Percentiles rank a stretch among this genome's conserved stretches.
These are phyloP conservation scores for Sporothrix pseudoabietina DNA, from an alignment of 2,329 filamentous ascomycete genomes.

Conservation along the genomic window DNA sequence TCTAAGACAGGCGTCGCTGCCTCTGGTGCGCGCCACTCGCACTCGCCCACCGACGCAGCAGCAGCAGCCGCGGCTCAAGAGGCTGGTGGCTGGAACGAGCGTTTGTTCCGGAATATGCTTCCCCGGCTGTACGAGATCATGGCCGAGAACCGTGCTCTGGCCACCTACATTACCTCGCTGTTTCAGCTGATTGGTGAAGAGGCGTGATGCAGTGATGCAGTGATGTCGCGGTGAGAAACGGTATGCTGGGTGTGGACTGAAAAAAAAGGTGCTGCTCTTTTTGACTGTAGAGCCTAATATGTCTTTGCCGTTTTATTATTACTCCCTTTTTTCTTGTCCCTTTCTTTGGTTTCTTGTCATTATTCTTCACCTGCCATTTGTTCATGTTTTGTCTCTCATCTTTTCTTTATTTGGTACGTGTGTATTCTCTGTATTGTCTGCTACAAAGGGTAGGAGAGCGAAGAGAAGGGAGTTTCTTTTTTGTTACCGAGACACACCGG, in stretches of 20 bases:
- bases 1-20: background rate
- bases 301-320: background rate
- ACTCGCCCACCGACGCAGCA: background rate
- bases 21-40: background rate
- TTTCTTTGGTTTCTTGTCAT: background rate
- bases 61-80: constrained; percentile 24
- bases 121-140: constrained; percentile 68
- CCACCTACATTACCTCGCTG: constrained; percentile 41
- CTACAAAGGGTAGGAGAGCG: background rate
- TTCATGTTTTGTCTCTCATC: constrained; percentile 11
- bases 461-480: background rate
- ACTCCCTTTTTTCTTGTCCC: background rate
- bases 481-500: constrained; percentile 7
- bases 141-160: constrained; percentile 66
- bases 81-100: constrained; percentile 65
- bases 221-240: background rate
- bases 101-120: constrained; percentile 66
- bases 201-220: constrained; percentile 5
- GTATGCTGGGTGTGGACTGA: background rate
- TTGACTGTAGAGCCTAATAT: background rate
- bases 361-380: background rate
- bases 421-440: constrained; percentile 14
- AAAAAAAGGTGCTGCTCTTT: background rate
- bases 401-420: constrained; percentile 3
- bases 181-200: constrained; percentile 41